Base-by-base conservation (phyloP, 768 basidiomycete genomes). In the Cystobasidiopsis lactophilus region DNA sequence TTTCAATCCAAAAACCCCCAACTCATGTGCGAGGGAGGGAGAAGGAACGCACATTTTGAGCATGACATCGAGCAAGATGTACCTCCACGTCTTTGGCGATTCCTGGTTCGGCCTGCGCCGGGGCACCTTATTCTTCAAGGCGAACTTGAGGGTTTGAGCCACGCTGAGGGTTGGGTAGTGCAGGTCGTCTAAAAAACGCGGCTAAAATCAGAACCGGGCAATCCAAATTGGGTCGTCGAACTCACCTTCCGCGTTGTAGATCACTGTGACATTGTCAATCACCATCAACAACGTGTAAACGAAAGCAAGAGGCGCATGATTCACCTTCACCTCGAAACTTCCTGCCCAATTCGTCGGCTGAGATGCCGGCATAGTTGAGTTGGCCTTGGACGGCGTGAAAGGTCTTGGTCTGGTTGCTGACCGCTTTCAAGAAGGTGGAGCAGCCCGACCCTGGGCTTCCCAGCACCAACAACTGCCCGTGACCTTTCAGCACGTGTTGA, bases 401-500 rank as follows among this genome's bases (percentile, higher is more conserved):
- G 56, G 78, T 78, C 3, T 69, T 65, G 43, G 70, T 63, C 13
- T 48, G 54, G 67, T 64, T 4, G 65, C 47, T 60, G 65, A 56
- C 69, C 62, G 58, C 47, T 35, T 49, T 49, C 11, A 49, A 29
- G 47, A 49, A 51, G 10, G 50, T 70, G 21, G 65, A 67, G 54
- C 72, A 73, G 18, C 72, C 72, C 3, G 59, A 62, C 61, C 71
- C 70, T 3, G 70, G 70, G 49, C 69, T 66, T 49, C 69, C 63
- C 9, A 66, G 65, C 3, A 69, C 68, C 37, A 71, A 19, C 9
- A 43, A 26, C 37, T 38, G 83, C 50, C 88, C 73, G n/a, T n/a
- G 35, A 89, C 69, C 0, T 85, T 84, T 30, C 73, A 77, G 63
- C 85, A 86, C 3, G 85, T 85, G 0, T 82, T 77, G 14, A 80